A percentile compares a stretch with the other conserved stretches of the same genome.
These are phyloP conservation scores for Puccinia polysora DNA, from an alignment of 1,284 basidiomycete genomes.

Conservation along the genomic window DNA sequence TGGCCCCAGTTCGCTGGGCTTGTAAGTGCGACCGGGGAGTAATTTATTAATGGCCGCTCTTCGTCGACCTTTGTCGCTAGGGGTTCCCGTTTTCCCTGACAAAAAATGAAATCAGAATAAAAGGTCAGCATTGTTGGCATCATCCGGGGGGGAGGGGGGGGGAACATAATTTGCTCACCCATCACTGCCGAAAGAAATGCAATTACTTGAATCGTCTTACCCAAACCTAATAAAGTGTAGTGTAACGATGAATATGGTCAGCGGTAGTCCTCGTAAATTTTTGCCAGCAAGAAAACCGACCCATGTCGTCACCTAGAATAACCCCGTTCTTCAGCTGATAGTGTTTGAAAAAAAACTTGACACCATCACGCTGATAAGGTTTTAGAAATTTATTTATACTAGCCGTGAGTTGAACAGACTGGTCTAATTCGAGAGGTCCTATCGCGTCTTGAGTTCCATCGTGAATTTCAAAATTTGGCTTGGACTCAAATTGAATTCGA, in stretches of 20 bases:
- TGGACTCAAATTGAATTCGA: slow-evolving; percentile 16
- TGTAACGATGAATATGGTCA: not conserved
- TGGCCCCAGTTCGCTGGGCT: slow-evolving; percentile 25
- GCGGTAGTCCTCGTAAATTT: not conserved
- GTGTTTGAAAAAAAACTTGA: slow-evolving; percentile 37
- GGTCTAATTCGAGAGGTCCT: not conserved
- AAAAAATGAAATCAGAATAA: not conserved
- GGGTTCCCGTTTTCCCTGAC: slow-evolving; percentile 20
- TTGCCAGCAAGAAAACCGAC: slow-evolving; percentile 12
- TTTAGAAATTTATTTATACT: slow-evolving; percentile 35
- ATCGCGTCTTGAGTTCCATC: slow-evolving; percentile 28
- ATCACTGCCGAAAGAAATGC: slow-evolving; percentile 35
- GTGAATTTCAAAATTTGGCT: slow-evolving; percentile 30
- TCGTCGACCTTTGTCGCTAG: slow-evolving; percentile 19
- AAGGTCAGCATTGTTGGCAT: not conserved
- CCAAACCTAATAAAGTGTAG: slow-evolving; percentile 5
- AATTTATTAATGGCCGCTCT: slow-evolving; percentile 19
- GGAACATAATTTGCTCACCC: not conserved
- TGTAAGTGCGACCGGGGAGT: not conserved
- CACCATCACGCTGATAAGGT: slow-evolving; percentile 42
- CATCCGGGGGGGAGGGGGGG: not conserved
- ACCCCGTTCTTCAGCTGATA: slow-evolving; percentile 22
- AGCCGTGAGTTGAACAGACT: slow-evolving; percentile 10
- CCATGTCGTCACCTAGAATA: slow-evolving; percentile 40
- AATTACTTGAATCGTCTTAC: slow-evolving; percentile 43